A percentile compares a stretch with the other conserved stretches of the same genome.
Conservation (phyloP, 1,284 basidiomycete species). For the Ustilago trichophora region DNA sequence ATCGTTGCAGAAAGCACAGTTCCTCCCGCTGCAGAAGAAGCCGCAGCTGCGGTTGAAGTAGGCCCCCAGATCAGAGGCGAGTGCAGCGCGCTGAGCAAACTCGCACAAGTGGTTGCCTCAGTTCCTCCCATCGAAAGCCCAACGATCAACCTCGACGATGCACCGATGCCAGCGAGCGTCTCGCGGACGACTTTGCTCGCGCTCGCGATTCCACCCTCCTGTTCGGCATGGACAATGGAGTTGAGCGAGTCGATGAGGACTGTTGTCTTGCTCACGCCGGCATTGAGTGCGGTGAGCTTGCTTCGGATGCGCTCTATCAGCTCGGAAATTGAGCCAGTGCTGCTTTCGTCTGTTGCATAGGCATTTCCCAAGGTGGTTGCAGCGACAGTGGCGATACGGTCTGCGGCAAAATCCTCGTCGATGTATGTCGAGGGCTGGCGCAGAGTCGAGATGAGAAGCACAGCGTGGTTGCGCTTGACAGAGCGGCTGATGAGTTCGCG, state of each 20-base stretch:
- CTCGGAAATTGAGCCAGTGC: slow-evolving; percentile 4
- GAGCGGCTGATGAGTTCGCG: slow-evolving; percentile 44
- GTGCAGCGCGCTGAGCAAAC: slow-evolving; percentile 28
- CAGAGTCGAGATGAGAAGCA: slow-evolving; percentile 27
- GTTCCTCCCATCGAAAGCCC: slow-evolving; percentile 35
- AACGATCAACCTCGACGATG: slow-evolving; percentile 44
- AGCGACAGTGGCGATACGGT: slow-evolving; percentile 16
- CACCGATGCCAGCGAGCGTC: slow-evolving; percentile 12
- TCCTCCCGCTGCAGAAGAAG: slow-evolving; percentile 9
- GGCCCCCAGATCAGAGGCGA: slow-evolving; percentile 47
- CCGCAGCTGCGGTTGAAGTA: neutral
- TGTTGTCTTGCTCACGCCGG: slow-evolving; percentile 19
- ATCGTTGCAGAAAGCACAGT: slow-evolving; percentile 32
- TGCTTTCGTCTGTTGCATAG: slow-evolving; percentile 9
- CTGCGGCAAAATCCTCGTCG: slow-evolving; percentile 3
- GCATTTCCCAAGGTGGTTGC: slow-evolving; percentile 17
- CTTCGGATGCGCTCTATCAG: slow-evolving; percentile 8
- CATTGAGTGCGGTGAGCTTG: slow-evolving; percentile 1
- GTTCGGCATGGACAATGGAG: slow-evolving; percentile 26
- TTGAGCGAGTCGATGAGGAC: slow-evolving; percentile 56
- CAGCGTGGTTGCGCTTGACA: slow-evolving; percentile 13
- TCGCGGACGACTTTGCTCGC: slow-evolving; percentile 27
- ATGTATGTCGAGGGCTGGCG: slow-evolving; percentile 28
- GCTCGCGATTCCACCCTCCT: slow-evolving; percentile 8
- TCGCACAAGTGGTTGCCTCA: slow-evolving; percentile 12